Evolutionary conservation across 768 basidiomycete genomes (phyloP), one percentile per base, ranked within the genome.

Genomic region (Mycena pura): DNA sequence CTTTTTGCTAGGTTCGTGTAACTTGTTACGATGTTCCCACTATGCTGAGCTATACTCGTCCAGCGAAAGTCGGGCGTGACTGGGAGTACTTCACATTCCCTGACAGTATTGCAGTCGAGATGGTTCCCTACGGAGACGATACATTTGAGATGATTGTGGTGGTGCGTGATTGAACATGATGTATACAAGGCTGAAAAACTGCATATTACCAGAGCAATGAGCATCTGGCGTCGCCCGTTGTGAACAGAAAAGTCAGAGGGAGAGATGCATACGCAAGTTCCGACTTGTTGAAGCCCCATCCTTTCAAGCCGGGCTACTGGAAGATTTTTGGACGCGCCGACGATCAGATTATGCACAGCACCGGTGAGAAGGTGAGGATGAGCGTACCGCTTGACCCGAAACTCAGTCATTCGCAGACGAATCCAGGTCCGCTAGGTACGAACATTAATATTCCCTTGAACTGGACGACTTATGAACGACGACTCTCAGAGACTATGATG

Each of bases 201-300:
- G n/a, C 45, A 46, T 49, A 49, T 62, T 8, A 21, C 49, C 24
- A 25, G 40, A 59, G 31, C 57, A 59, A 29, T 58, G 40, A 21
- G 62, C 62, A 21, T 36, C 44, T 40, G 66, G 67, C 3, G 60
- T 2, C 51, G 9, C 27, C 27, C 11, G 51, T 41, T 17, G 19
- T 73, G 41, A 83, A 84, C 63, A 47, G 70, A 11, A 64, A 72
- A 40, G 43, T 78, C 4, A 67, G 76, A 1, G 82, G 80, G 6
- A 59, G 64, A 19, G 68, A 70, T n/a, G 81, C 76, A 14, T 82
- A 80, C 43, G 71, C 78, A 2, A 82, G 79, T 5, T 68, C 72
- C 0, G 84, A 84, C 64, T 45, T 84, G 3, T 72, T 84, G 10
- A 59, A 74, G 2, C 75, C 77, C 25, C 84, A 84, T 65, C 80